Evolutionary conservation across 176 grass and related monocot genomes (phyloP), one percentile per base, ranked within the genome.

Genomic region (Juncus inflexus): DNA sequence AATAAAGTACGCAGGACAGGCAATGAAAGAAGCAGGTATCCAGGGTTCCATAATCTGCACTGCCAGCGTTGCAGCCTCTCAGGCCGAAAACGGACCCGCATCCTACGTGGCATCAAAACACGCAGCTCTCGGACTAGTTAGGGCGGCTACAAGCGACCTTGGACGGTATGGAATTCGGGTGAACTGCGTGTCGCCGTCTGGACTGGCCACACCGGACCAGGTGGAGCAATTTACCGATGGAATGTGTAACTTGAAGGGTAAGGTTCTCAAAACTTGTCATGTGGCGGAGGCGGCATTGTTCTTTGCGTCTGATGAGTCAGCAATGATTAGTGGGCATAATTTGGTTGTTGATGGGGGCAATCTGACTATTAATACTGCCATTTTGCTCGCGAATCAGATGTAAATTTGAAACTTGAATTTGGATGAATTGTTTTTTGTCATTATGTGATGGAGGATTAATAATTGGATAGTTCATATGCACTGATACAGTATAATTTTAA

Each of bases 31-130:
- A 0, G 12, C 15, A 0, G 83, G 51, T 40, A 58, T 52, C n/a
- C 56, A 79, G 2, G 90, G 90, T 28, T 72, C 86, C 66, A 87
- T 95, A 66, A 82, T 95, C 15, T 90, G 86, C 78, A 95, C 83
- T 9, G 80, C 67, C 2, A 95, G 90, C 40, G 80, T 95, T 12
- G 66, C 80, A 45, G 65, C 86, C 19, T 38, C 37, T 9, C 80
- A 84, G 63, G 90, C 70, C 3, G 86, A 83, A n/a, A 75, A 67
- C 50, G 90, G 83, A 0, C 90, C 86, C 3, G 78, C 80, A 2
- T 63, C 86, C 14, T 95, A 95, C 77, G 81, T 81, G 42, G 80
- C 86, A 11, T 95, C 90, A 38, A 95, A 95, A 81, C 90, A 90
- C 60, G 90, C 90, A 7, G 41, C 90, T 60, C 55, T 86, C 56